phyloP scores from a whole-genome alignment of 768 basidiomycete species.

The Paxillus ammoniavirescens region DNA sequence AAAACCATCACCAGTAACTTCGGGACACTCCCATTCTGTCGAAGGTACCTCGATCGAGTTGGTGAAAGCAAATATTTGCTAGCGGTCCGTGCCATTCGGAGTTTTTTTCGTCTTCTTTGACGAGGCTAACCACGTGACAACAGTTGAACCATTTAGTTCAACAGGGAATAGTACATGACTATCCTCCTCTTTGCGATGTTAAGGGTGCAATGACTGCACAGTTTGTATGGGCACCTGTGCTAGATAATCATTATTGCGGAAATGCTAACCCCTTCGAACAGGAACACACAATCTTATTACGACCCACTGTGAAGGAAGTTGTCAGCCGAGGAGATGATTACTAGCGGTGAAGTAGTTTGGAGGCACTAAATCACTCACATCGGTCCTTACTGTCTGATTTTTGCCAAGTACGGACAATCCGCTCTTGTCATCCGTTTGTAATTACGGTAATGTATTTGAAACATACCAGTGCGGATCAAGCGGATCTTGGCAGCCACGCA shows the following conservation, averaged over 20 bases:
- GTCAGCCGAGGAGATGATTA: conserved; percentile 86
- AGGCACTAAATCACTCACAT: not conserved
- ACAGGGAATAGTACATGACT: conserved; percentile 86
- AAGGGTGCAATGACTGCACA: conserved; percentile 92
- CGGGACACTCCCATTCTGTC: conserved; percentile 93
- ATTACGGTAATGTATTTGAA: not conserved
- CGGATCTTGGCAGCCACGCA: conserved; percentile 1
- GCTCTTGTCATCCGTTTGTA: not conserved
- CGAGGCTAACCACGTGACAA: not conserved
- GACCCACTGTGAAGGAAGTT: conserved; percentile 83
- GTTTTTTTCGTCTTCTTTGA: not conserved
- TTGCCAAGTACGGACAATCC: not conserved
- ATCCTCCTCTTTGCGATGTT: conserved; percentile 89
- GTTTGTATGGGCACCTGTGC: conserved; percentile 51
- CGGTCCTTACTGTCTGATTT: not conserved
- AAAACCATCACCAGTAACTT: conserved; percentile 90
- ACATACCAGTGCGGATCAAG: not conserved
- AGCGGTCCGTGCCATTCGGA: conserved; percentile 52
- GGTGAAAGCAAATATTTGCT: conserved; percentile 94
- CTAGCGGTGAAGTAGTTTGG: conserved; percentile 31
- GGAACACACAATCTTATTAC: conserved; percentile 85
- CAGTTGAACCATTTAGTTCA: conserved; percentile 88
- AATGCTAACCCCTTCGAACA: conserved; percentile 28
- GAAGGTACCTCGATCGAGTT: conserved; percentile 88
- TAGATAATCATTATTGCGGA: not conserved